Base-by-base conservation (phyloP, 805 yeast genomes). In the Maudiozyma bulderi region DNA sequence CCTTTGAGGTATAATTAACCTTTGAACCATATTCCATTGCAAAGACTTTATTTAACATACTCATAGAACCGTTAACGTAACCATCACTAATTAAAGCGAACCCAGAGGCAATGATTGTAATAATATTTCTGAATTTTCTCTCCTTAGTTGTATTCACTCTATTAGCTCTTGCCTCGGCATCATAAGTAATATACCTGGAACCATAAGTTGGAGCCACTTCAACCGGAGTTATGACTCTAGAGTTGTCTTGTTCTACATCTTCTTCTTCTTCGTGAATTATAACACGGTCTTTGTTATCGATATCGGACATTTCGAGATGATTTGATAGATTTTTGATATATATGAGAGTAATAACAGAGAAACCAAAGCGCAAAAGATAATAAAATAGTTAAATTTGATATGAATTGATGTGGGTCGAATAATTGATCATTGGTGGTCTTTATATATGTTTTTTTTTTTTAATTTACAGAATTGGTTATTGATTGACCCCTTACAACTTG, bases 1-100 rank as follows among this genome's bases (percentile, higher is more conserved):
- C 48, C 13, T n/a, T 28, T n/a, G 48, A 46, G 14, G 40, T 33
- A 15, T 46, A 46, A n/a, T 46, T n/a, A 5, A 35, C 38, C 8
- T 46, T 34, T 28, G 20, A 33, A 15, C 48, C 48, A 29, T 46
- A 46, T 35, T 46, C 44, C 34, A 15, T 34, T 15, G 28, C 48
- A 33, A 46, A 46, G 8, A 46, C 48, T 34, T 46, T 43, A 29
- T 46, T 46, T n/a, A 46, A 40, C 48, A 46, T 46, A 40, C 48
- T 46, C 48, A 46, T 46, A 5, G 48, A 40, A 8, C 48, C 48
- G 30, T 46, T 46, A 13, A 46, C 44, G 26, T 46, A 46, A 34
- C 48, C 48, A 15, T 46, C 48, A 46, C 48, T 46, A 29, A 46
- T 46, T 40, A 46, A 34, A 26, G 48, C 48, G 28, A 46, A 46